Evolutionary conservation across 2,329 filamentous ascomycete genomes (phyloP).

Genomic region (Trichoderma gracile): DNA sequence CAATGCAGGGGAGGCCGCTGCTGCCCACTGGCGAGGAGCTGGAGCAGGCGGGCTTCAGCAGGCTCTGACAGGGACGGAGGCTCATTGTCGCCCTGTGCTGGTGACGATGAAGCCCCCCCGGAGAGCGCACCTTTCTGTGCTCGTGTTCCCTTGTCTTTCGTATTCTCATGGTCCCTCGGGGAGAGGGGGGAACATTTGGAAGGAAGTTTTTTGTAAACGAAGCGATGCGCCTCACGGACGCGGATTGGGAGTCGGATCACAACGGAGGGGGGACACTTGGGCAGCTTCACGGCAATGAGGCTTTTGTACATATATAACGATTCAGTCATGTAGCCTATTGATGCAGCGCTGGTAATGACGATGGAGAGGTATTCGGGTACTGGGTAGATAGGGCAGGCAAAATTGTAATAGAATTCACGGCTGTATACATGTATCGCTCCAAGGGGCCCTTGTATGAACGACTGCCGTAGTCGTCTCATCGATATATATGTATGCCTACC

Average conservation of each 20-base stretch:
- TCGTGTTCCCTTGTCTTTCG: neutral
- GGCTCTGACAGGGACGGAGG: constrained; percentile 34
- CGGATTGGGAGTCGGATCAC: neutral
- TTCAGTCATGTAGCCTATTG: neutral
- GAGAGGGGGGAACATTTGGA: neutral
- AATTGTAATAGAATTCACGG: no score
- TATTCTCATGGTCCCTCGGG: neutral
- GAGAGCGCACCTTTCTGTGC: neutral
- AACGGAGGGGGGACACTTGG: neutral
- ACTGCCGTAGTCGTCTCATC: no score
- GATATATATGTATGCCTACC: no score
- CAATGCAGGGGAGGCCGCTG: constrained; percentile 59
- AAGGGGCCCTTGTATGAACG: no score
- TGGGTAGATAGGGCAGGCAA: no score
- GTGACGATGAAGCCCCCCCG: no score
- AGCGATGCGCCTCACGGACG: constrained; percentile 20
- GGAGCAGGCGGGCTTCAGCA: constrained; percentile 54
- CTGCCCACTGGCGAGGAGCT: constrained; percentile 50
- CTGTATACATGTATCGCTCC: no score
- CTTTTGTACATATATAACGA: neutral
- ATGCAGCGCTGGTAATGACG: neutral
- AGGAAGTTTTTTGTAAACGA: neutral
- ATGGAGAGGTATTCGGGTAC: neutral
- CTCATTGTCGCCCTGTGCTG: no score
- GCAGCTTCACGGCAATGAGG: neutral